Conservation (phyloP, 2,329 filamentous ascomycete genomes). For the Sclerotinia subarctica region DNA sequence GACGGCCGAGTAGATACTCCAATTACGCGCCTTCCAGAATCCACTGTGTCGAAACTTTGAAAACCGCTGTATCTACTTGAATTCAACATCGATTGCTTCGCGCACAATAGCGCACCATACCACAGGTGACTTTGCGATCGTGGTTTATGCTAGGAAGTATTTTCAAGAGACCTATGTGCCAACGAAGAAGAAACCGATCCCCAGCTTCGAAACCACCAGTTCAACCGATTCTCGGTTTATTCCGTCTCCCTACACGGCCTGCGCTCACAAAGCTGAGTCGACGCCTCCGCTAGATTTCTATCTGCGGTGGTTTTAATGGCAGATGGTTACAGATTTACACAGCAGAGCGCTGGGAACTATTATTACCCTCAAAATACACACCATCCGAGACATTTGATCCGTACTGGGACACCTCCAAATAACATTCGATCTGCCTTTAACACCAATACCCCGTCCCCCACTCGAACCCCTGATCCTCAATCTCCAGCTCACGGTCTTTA, state of each 20-base stretch:
- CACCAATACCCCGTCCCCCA: constrained; percentile 52
- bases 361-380: constrained; percentile 50
- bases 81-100: constrained; percentile 13
- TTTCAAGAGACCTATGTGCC: constrained; percentile 38
- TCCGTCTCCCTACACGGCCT: constrained; percentile 23
- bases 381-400: constrained; percentile 46
- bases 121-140: constrained; percentile 21
- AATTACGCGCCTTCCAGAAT: neutral
- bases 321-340: constrained; percentile 64
- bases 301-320: constrained; percentile 54
- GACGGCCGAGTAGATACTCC: neutral
- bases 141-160: constrained; percentile 33
- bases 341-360: constrained; percentile 56
- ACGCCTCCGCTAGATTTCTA: constrained; percentile 28
- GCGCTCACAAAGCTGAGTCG: constrained; percentile 31
- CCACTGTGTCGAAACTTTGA: neutral
- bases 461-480: constrained; percentile 51
- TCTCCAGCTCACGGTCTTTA: constrained; percentile 38
- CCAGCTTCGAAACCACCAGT: constrained; percentile 34
- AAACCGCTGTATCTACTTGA: constrained; percentile 3
- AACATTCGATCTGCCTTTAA: constrained; percentile 41
- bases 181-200: constrained; percentile 38
- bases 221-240: constrained; percentile 25
- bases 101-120: constrained; percentile 17
- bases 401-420: constrained; percentile 45